These are phyloP conservation scores for Mycosphaerella sp. DNA, from an alignment of 2,329 filamentous ascomycete genomes.

Conservation along the genomic window DNA sequence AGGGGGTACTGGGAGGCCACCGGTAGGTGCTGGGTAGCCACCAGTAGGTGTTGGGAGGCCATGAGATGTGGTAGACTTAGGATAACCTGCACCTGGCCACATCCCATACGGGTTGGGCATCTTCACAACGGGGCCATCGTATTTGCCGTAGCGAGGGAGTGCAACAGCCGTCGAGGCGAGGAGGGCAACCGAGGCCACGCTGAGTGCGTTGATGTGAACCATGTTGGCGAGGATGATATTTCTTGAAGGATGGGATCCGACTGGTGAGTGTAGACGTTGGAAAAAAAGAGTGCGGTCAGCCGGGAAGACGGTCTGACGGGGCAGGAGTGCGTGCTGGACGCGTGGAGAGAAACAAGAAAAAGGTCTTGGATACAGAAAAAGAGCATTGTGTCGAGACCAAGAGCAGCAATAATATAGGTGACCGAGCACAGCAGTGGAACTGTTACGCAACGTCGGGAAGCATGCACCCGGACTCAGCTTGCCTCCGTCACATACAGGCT, in stretches of 20 bases:
- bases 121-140: neutral
- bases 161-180: slow-evolving; percentile 5
- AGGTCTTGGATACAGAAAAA: neutral
- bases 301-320: slow-evolving; percentile 3
- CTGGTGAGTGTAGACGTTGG: slow-evolving; percentile 2
- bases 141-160: neutral
- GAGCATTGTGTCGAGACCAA: neutral
- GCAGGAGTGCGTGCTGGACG: slow-evolving; percentile 3
- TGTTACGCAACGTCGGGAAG: slow-evolving; percentile 2
- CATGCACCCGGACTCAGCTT: neutral
- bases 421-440: neutral
- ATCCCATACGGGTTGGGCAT: neutral
- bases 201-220: slow-evolving; percentile 10
- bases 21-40: too few species aligned
- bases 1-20: neutral
- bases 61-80: neutral
- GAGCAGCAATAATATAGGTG: neutral
- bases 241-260: neutral
- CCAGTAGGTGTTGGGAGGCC: neutral
- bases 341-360: slow-evolving; percentile 1
- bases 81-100: neutral
- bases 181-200: slow-evolving; percentile 7
- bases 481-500: slow-evolving; percentile 1
- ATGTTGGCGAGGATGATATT: slow-evolving; percentile 1
- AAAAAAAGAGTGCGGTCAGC: slow-evolving; percentile 13